A percentile compares a stretch with the other conserved stretches of the same genome.
Conservation (phyloP, 2,329 filamentous ascomycete genomes). For the Nakataea oryzae region DNA sequence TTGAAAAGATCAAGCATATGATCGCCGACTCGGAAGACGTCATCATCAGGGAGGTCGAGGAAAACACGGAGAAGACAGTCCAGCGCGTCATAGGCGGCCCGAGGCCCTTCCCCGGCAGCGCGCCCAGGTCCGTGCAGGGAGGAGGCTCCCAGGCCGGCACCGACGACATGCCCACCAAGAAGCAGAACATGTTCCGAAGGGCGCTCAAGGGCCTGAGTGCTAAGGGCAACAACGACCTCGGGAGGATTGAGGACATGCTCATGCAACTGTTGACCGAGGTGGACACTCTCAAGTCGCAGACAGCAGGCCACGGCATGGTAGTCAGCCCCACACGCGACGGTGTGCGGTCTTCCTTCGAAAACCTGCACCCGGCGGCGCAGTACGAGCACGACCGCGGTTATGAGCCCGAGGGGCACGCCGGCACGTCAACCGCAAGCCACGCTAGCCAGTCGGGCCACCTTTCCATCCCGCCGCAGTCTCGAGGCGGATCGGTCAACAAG, state of each 20-base stretch:
- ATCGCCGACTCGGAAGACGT: conserved; percentile 73
- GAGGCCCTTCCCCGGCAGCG: conserved; percentile 64
- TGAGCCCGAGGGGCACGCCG: conserved; percentile 71
- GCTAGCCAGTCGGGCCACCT: conserved; percentile 69
- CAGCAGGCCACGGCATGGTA: conserved; percentile 24
- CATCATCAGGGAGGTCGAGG: conserved; percentile 78
- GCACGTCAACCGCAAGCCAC: conserved; percentile 62
- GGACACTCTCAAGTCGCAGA: conserved; percentile 64
- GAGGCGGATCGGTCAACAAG: conserved; percentile 29
- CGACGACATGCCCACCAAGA: conserved; percentile 60
- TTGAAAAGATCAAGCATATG: conserved; percentile 89
- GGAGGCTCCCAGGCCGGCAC: conserved; percentile 42
- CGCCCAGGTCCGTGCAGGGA: conserved; percentile 47
- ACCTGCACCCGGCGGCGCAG: conserved; percentile 49
- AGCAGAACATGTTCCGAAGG: conserved; percentile 85
- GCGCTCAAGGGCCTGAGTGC: conserved; percentile 85
- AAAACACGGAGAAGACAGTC: conserved; percentile 76
- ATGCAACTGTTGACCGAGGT: conserved; percentile 88
- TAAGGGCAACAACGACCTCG: conserved; percentile 79
- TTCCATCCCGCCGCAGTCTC: conserved; percentile 36
- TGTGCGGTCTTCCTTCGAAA: conserved; percentile 54
- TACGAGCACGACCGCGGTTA: conserved; percentile 66
- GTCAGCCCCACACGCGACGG: conserved; percentile 33
- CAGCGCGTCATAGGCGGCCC: conserved; percentile 78
- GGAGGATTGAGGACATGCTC: conserved; percentile 83